Evolutionary conservation across 192 early-diverging fungal genomes (phyloP), one percentile per base, ranked within the genome.

Genomic region (Gryganskiella cystojenkinii): DNA sequence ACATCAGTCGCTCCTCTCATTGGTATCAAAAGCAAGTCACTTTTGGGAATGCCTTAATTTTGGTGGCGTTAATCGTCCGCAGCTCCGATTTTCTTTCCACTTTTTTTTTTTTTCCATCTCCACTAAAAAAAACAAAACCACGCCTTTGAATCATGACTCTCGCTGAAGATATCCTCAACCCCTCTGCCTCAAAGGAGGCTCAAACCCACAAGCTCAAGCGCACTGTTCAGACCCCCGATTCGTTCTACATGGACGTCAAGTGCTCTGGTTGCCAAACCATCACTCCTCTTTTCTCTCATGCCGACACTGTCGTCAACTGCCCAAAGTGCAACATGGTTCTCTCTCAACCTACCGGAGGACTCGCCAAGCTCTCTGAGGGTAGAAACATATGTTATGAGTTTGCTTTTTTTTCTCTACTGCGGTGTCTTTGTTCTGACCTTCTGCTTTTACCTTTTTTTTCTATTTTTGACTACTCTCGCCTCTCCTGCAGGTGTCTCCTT

Each of bases 181-280:
- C 96, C 54, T 87, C 92, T 65, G 80, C 86, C 55, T 84, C 89
- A 64, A 82, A 83, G 79, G 91, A 97, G 85, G 85, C 87, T 72
- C 88, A 90, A 24, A 69, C 81, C 27, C 88, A 89, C 85, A 89
- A 89, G 79, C 82, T 90, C 46, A 90, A 89, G 86, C 70, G 88
- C 49, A 67, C 89, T 24, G 80, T 90, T 27, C 88, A 89, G 56
- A 71, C 72, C 58, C 88, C 96, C 47, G 93, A 99, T 92, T 97
- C 97, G 24, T 97, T 91, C 92, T 97, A 98, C 86, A 97, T 99
- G 96, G 97, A 99, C 75, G 96, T 99, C 66, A 97, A 97, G 87
- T 97, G 96, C 89, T 85, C 93, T 60, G 93, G 91, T 27, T 86
- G 94, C 90, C 87, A 90, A 78, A 81, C 88, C 69, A 94, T 96